Evolutionary conservation across 1,284 basidiomycete species (phyloP).

Genomic region (Chiua sp.): DNA sequence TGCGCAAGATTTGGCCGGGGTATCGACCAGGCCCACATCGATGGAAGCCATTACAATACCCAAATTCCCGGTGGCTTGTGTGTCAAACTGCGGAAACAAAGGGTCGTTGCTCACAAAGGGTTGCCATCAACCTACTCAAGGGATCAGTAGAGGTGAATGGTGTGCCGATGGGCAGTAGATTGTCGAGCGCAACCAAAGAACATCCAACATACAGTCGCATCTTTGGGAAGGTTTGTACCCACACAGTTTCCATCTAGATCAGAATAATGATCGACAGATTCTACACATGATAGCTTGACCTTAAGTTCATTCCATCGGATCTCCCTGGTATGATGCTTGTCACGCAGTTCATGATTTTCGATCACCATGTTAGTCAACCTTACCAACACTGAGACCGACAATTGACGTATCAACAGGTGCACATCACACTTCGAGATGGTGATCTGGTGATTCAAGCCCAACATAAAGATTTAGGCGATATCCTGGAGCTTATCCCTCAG

Average conservation of each 20-base stretch:
- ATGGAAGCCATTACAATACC: neutral
- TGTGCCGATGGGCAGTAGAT: neutral
- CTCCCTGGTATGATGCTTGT: neutral
- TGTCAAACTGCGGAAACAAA: neutral
- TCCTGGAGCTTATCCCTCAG: conserved; percentile 43
- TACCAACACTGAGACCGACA: too few species aligned
- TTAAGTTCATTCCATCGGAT: neutral
- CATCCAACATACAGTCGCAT: neutral
- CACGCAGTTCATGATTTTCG: neutral
- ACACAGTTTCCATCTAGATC: too few species aligned
- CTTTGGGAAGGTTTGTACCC: too few species aligned
- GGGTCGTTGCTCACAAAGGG: neutral
- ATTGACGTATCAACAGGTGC: neutral
- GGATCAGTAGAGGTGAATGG: neutral
- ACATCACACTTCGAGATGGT: conserved; percentile 37
- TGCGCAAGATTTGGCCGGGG: neutral
- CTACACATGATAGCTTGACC: too few species aligned
- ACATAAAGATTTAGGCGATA: conserved; percentile 26
- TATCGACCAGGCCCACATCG: neutral
- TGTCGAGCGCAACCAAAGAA: neutral
- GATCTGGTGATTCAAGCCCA: conserved; percentile 19
- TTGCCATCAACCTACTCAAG: neutral
- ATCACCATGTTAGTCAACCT: neutral
- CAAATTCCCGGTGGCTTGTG: neutral
- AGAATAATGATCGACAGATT: too few species aligned